Base-by-base conservation (phyloP, 202 grass and related monocot species). In the Carex sylvatica region DNA sequence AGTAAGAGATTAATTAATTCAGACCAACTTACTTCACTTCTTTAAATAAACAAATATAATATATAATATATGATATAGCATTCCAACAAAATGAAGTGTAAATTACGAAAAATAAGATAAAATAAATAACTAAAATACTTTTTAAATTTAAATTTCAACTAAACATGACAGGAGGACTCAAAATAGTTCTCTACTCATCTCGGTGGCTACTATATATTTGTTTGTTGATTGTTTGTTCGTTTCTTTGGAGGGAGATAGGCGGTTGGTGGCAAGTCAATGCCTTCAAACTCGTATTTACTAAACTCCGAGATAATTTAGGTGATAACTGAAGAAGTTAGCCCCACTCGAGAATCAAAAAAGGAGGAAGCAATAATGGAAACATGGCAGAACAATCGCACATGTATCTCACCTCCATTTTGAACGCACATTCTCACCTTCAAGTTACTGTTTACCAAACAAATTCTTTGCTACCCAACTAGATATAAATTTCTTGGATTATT, bases 321-420 rank as follows among this genome's bases (percentile, higher is more conserved):
- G 52, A 77, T 36, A 77, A 77, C 59, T 77, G 51, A 59, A 19
- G 51, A 59, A 19, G 74, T 77, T 77, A 36, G 26, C 52, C 74
- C 74, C 74, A 77, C 52, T 33, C 1, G 9, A 49, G 46, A 77
- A 77, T 59, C 52, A 56, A 77, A 77, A 74, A 68, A 56, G 22
- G 15, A 20, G 42, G 20, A 20, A 55, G 7, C 71, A 75, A 31
- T 75, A 6, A 24, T 75, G 72, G 72, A 75, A 26, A 75, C 49
- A 75, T 55, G 49, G 49, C 72, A 75, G 72, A 5, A 15, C 49
- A 75, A 14, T 31, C 6, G 72, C 72, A 75, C 72, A 75, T 74
- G 70, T 47, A 54, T 30, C 44, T 74, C 70, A 74, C 4, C 46
- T 74, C 20, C 2, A 33, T 33, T 33, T 58, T 14, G 2, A 28